Percentiles rank a stretch among this genome's conserved stretches.
phyloP scores from a whole-genome alignment of 2,329 filamentous ascomycete genomes.

The Colletotrichum coccodes region DNA sequence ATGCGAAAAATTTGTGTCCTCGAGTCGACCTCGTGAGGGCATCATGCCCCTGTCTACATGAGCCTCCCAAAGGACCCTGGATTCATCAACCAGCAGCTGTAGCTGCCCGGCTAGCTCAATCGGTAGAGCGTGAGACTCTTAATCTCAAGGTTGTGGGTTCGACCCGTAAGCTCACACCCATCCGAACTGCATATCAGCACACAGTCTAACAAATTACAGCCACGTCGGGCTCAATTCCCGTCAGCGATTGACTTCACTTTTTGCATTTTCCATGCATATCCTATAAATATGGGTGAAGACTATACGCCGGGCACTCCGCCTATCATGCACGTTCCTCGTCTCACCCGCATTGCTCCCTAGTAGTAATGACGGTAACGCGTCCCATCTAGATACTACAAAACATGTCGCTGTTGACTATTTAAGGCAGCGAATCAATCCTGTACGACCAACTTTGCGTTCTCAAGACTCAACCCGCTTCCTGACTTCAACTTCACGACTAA shows the following conservation, averaged over 20 bases:
- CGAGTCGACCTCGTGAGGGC: neutral
- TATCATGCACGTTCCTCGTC: too few relatives aligned
- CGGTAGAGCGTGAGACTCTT: constrained; percentile 80
- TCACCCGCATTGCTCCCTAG: neutral
- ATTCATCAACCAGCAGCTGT: constrained; percentile 3
- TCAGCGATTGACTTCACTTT: neutral
- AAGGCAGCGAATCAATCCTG: too few relatives aligned
- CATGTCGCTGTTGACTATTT: too few relatives aligned
- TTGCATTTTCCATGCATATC: neutral
- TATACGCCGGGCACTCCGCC: neutral
- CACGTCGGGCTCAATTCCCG: neutral
- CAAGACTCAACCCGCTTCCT: neutral
- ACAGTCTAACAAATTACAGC: neutral
- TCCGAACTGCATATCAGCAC: too few relatives aligned
- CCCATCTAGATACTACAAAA: neutral
- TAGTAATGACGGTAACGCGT: too few relatives aligned
- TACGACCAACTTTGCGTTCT: too few relatives aligned
- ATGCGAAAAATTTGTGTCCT: neutral
- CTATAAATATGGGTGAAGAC: too few relatives aligned
- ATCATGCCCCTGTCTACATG: neutral
- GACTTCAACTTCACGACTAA: constrained; percentile 9
- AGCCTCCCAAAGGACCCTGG: neutral
- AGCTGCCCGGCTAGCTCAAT: constrained; percentile 70
- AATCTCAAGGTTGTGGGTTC: constrained; percentile 69
- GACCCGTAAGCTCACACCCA: constrained; percentile 38